A percentile compares a stretch with the other conserved stretches of the same genome.
phyloP scores from a whole-genome alignment of 2,329 filamentous ascomycete genomes.

The Biscogniauxia mediterranea region DNA sequence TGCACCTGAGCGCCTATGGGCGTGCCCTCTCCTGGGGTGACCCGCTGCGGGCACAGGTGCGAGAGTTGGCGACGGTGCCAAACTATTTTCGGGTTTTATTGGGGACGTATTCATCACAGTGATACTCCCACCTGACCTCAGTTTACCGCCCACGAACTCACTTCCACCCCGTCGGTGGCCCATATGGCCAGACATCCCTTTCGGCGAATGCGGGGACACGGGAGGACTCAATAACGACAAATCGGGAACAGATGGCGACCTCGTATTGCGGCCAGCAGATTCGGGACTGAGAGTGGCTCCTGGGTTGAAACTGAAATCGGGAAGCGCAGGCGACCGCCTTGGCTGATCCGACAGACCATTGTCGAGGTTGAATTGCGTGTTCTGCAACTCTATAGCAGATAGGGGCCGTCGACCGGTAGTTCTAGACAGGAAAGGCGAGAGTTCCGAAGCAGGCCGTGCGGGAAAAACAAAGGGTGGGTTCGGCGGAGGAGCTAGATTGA shows the following conservation, averaged over 20 bases:
- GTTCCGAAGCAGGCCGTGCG: slow-evolving; percentile 45
- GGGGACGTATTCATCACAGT: slow-evolving; percentile 67
- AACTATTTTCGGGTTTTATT: slow-evolving; percentile 61
- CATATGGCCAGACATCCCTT: slow-evolving; percentile 57
- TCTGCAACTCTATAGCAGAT: slow-evolving; percentile 47
- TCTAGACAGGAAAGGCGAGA: slow-evolving; percentile 45
- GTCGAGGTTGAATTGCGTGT: slow-evolving; percentile 16
- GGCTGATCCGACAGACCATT: slow-evolving; percentile 14
- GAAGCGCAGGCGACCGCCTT: slow-evolving; percentile 28
- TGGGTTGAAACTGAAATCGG: slow-evolving; percentile 36
- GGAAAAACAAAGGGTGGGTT: slow-evolving; percentile 68
- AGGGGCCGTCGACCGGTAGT: slow-evolving; percentile 49
- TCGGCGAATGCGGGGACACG: slow-evolving; percentile 51
- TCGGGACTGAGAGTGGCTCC: slow-evolving; percentile 30
- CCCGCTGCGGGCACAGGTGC: slow-evolving; percentile 47
- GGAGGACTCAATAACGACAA: slow-evolving; percentile 56
- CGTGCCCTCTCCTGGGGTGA: slow-evolving; percentile 63
- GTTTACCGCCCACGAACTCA: slow-evolving; percentile 79
- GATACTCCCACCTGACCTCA: slow-evolving; percentile 56
- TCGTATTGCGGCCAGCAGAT: slow-evolving; percentile 31
- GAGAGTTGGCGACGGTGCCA: slow-evolving; percentile 52
- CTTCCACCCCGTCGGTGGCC: slow-evolving; percentile 79
- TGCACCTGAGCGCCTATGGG: slow-evolving; percentile 76
- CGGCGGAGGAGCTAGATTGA: slow-evolving; percentile 50
- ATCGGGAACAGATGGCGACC: slow-evolving; percentile 47